These are phyloP conservation scores for Henckelia pumila DNA, from an alignment of 257 asterid genomes.

Conservation along the genomic window DNA sequence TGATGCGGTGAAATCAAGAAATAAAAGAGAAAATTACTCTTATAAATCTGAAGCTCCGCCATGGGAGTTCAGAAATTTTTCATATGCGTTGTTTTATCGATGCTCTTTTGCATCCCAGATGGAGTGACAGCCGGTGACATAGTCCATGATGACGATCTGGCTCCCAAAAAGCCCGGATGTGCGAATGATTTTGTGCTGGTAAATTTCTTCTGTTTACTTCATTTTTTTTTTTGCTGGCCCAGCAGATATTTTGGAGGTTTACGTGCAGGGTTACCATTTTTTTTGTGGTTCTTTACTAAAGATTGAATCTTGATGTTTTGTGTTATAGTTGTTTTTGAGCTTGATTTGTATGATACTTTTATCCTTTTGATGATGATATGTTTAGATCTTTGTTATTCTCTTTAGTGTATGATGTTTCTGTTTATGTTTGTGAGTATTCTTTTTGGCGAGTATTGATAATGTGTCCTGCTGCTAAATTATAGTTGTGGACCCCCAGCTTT, in stretches of 20 bases:
- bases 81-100: conserved; percentile 33
- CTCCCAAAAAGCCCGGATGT: conserved; percentile 89
- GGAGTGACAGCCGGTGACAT: conserved; percentile 70
- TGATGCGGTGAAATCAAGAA: conserved; percentile 28
- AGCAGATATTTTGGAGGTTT: conserved; percentile 1
- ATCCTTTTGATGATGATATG: neutral
- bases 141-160: conserved; percentile 48
- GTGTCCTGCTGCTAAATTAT: neutral
- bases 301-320: conserved; percentile 22
- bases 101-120: conserved; percentile 32
- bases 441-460: conserved; percentile 1
- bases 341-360: conserved; percentile 10
- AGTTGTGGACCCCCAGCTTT: neutral
- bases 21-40: neutral
- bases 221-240: conserved; percentile 28
- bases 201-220: conserved; percentile 22
- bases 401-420: neutral
- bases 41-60: conserved; percentile 20
- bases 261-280: conserved; percentile 3
- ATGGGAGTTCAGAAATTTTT: conserved; percentile 49
- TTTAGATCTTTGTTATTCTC: conserved; percentile 6
- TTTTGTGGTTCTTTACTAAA: conserved; percentile 10
- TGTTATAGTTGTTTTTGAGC: conserved; percentile 11
- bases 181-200: conserved; percentile 86
- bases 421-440: neutral